Conservation (phyloP, 148 eudicot genomes). For the Rhododendron ovatum region DNA sequence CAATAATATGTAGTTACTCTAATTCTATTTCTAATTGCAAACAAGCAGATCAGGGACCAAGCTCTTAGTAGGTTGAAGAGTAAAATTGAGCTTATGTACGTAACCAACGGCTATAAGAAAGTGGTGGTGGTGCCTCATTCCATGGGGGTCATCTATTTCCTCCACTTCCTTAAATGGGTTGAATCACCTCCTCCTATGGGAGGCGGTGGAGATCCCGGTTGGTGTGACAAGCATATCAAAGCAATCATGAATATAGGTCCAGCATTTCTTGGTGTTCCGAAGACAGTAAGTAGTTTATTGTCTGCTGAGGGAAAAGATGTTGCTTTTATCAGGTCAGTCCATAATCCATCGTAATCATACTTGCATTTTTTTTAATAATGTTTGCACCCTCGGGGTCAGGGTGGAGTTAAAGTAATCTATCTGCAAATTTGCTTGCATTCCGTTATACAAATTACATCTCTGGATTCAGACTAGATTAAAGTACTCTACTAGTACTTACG, state of each 20-base stretch:
- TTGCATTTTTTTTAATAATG: not conserved
- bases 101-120: constrained; percentile 52
- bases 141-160: constrained; percentile 62
- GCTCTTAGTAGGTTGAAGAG: constrained; percentile 60
- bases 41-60: constrained; percentile 53
- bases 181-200: constrained; percentile 55
- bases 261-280: constrained; percentile 64
- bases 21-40: constrained; percentile 5
- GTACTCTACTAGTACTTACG: not conserved
- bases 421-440: not conserved
- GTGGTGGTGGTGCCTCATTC: constrained; percentile 79
- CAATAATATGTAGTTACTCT: not conserved
- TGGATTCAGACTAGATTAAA: not conserved
- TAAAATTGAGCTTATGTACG: constrained; percentile 64
- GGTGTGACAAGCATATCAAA: constrained; percentile 68
- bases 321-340: constrained; percentile 52
- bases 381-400: not conserved
- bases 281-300: constrained; percentile 39
- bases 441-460: not conserved
- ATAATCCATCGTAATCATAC: not conserved
- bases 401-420: not conserved
- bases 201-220: constrained; percentile 57
- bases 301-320: constrained; percentile 66
- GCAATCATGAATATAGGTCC: constrained; percentile 61
- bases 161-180: constrained; percentile 72